phyloP scores from a whole-genome alignment of 805 yeast genomes.

The Ascoidea tarda region DNA sequence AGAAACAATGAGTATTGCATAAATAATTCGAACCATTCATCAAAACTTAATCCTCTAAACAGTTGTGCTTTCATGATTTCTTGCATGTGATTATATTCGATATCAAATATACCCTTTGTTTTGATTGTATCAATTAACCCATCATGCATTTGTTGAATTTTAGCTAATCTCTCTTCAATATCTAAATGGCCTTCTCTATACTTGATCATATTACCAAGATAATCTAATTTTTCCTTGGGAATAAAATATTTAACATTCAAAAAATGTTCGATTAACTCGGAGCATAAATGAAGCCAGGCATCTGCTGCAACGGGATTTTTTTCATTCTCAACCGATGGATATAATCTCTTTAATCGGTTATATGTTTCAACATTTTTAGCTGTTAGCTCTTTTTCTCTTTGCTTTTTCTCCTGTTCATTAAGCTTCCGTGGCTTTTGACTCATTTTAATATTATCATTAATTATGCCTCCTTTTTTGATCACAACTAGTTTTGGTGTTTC shows the following conservation, averaged over 20 bases:
- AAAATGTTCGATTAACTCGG: slow-evolving; percentile 74
- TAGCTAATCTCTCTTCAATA: slow-evolving; percentile 58
- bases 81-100: slow-evolving; percentile 17
- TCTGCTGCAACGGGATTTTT: slow-evolving; percentile 43
- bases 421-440: slow-evolving; percentile 11
- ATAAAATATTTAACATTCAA: slow-evolving; percentile 66
- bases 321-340: slow-evolving; percentile 30
- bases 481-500: not conserved
- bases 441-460: slow-evolving; percentile 17
- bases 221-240: slow-evolving; percentile 57
- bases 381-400: slow-evolving; percentile 43
- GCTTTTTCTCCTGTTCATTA: slow-evolving; percentile 31
- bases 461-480: slow-evolving; percentile 6
- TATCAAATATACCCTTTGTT: slow-evolving; percentile 27
- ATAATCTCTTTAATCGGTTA: slow-evolving; percentile 38
- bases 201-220: slow-evolving; percentile 52
- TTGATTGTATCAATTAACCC: slow-evolving; percentile 24
- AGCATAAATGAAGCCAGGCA: slow-evolving; percentile 75
- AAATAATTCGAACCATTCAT: slow-evolving; percentile 75
- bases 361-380: slow-evolving; percentile 42
- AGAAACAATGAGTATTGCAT: slow-evolving; percentile 64
- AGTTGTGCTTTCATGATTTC: slow-evolving; percentile 10
- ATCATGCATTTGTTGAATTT: slow-evolving; percentile 52
- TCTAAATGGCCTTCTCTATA: slow-evolving; percentile 27
- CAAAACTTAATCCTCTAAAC: slow-evolving; percentile 64